These are phyloP conservation scores for Pseudofabraea citricarpa DNA, from an alignment of 2,329 filamentous ascomycete genomes.

Conservation along the genomic window DNA sequence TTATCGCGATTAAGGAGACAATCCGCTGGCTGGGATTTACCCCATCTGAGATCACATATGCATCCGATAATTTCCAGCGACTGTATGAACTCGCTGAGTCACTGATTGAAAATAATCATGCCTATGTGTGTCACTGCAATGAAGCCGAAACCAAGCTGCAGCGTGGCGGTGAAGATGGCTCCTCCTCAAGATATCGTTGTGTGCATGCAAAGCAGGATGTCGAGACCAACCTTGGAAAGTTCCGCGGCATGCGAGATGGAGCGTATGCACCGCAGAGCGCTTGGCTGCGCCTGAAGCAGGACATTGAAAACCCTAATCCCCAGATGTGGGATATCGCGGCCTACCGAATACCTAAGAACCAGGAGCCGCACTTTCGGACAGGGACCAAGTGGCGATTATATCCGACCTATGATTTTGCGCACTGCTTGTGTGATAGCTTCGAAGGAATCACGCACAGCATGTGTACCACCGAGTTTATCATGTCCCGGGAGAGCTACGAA, in stretches of 20 bases:
- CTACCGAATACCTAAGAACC: constrained; percentile 74
- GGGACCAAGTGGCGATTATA: constrained; percentile 87
- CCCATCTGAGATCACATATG: constrained; percentile 76
- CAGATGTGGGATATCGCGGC: constrained; percentile 97
- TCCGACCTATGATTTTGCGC: constrained; percentile 89
- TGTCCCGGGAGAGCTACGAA: constrained; percentile 82
- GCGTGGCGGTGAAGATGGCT: constrained; percentile 68
- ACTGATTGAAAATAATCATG: constrained; percentile 64
- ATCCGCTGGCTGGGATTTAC: constrained; percentile 77
- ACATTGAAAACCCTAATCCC: constrained; percentile 77
- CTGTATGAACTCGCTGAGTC: constrained; percentile 88
- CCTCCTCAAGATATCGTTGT: constrained; percentile 71
- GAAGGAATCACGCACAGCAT: constrained; percentile 89
- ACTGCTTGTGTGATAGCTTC: constrained; percentile 88
- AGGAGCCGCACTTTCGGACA: constrained; percentile 77
- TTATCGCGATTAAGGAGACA: constrained; percentile 83
- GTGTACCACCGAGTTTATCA: constrained; percentile 89
- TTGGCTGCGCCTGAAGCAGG: constrained; percentile 89
- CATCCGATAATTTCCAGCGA: constrained; percentile 79
- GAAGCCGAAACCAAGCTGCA: constrained; percentile 82
- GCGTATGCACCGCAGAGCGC: constrained; percentile 83
- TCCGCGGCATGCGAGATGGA: constrained; percentile 85
- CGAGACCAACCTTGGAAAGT: constrained; percentile 75
- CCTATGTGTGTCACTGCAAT: constrained; percentile 85
- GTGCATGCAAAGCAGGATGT: constrained; percentile 69